Base-by-base conservation (phyloP, 352 stramenopile genomes). In the Globisporangium parvum region DNA sequence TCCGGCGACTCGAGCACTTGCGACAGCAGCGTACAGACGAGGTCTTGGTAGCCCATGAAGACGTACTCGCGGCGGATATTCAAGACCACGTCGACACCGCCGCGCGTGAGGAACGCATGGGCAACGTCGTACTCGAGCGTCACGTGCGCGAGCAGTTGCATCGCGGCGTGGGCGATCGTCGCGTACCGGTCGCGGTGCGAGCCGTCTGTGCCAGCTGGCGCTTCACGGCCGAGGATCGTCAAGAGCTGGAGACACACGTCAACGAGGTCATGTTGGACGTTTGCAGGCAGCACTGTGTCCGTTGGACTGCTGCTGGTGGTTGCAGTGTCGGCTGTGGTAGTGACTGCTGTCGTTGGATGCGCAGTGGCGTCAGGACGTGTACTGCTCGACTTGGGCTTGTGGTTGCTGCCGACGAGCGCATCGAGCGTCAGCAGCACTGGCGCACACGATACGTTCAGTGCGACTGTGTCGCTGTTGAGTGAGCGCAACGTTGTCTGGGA, bases 1-100 rank as follows among this genome's bases (percentile, higher is more conserved):
- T 91, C 77, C 3, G 85, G 85, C 5, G 85, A 93, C 57, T 93
- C 83, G 28, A 95, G 63, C 9, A 81, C 65, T 46, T 92, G 83
- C 15, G 80, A 85, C 3, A 95, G 56, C 20, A 95, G 57, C 15
- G 70, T 67, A 17, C 76, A 77, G 0, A 82, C 90, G 28, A 95
- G 42, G 33, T 95, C 78, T 54, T 82, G 75, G 49, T 93, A 95
- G 12, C 79, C 80, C 12, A 54, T 39, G 37, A 93, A 95, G 31
- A 77, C 64, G 18, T 67, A 65, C 28, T 50, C 58, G 35, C 75
- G 54, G 6, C 60, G 59, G 28, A 93, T 66, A 47, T 71, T 69
- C 21, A 95, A 52, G 18, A 90, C 60, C 50, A 70, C 61, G 51
- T 93, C 80, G 33, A 92, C 46, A 6, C 81, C 85, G 28, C 72